Conservation (phyloP, 2,329 filamentous ascomycete genomes). For the Cryphonectria carpinicola region DNA sequence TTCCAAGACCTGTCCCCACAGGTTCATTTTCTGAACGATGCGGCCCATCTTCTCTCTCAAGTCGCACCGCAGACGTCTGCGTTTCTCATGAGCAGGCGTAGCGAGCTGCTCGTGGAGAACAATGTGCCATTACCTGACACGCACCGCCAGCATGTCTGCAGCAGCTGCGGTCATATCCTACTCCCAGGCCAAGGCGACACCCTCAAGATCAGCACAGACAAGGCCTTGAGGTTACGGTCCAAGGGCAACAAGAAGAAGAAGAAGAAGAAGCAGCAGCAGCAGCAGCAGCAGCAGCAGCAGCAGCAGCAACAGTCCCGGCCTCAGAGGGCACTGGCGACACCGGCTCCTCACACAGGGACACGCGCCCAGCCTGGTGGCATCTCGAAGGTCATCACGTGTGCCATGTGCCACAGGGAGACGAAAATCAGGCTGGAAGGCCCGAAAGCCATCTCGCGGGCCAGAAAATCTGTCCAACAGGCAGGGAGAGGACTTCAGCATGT, state of each 20-base stretch:
- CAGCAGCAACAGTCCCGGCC: neutral
- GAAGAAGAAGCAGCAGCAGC: neutral
- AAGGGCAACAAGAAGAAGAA: slow-evolving; percentile 33
- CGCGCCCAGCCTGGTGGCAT: slow-evolving; percentile 31
- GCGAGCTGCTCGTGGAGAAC: slow-evolving; percentile 53
- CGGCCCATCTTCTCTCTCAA: slow-evolving; percentile 59
- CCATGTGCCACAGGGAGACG: slow-evolving; percentile 50
- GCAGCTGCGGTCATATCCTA: slow-evolving; percentile 64
- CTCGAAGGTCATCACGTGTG: slow-evolving; percentile 50
- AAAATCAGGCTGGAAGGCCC: slow-evolving; percentile 46
- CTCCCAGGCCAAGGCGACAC: slow-evolving; percentile 52
- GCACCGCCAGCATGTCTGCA: slow-evolving; percentile 61
- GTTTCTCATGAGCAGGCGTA: slow-evolving; percentile 60
- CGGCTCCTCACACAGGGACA: slow-evolving; percentile 1
- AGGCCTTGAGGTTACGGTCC: slow-evolving; percentile 60
- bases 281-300: neutral
- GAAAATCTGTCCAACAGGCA: slow-evolving; percentile 30
- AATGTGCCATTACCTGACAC: slow-evolving; percentile 48
- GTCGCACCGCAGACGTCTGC: slow-evolving; percentile 61
- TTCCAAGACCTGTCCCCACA: slow-evolving; percentile 34
- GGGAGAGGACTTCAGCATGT: slow-evolving; percentile 15
- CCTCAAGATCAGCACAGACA: slow-evolving; percentile 44
- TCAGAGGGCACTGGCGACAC: neutral
- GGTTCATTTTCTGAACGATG: slow-evolving; percentile 57
- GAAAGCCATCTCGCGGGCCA: slow-evolving; percentile 34